These are phyloP conservation scores for Iberis pinnata DNA, from an alignment of 345 rosid species.

Conservation along the genomic window DNA sequence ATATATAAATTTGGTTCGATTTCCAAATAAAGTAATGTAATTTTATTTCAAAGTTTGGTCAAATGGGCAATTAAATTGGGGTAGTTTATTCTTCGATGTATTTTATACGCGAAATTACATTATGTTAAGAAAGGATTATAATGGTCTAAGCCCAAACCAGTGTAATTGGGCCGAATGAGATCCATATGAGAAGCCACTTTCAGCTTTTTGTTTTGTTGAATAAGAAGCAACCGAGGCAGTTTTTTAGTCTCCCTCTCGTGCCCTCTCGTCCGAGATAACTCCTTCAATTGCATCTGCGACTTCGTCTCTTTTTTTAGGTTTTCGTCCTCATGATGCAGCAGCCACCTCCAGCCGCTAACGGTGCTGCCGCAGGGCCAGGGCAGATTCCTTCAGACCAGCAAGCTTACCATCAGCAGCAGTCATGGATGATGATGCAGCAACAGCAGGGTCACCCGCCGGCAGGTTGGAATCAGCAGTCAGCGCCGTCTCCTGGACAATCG, in stretches of 20 bases:
- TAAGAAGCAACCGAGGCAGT: slow-evolving; percentile 1
- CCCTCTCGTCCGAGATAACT: slow-evolving; percentile 14
- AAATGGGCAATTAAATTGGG: no score
- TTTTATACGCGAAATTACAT: no score
- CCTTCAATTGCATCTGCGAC: neutral
- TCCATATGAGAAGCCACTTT: neutral
- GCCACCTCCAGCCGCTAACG: slow-evolving; percentile 48
- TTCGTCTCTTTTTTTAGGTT: slow-evolving; percentile 12
- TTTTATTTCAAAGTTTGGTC: no score
- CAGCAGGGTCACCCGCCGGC: slow-evolving; percentile 59
- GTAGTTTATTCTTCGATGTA: no score
- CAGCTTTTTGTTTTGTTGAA: neutral
- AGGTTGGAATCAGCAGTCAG: slow-evolving; percentile 76
- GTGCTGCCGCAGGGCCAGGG: slow-evolving; percentile 31
- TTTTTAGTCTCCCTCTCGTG: neutral
- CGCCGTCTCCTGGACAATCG: slow-evolving; percentile 52
- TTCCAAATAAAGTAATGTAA: no score
- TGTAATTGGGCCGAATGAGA: slow-evolving; percentile 9
- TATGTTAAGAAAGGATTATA: no score
- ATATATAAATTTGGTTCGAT: no score
- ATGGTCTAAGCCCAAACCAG: no score
- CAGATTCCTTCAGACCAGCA: slow-evolving; percentile 35
- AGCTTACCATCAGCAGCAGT: slow-evolving; percentile 40
- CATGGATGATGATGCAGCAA: slow-evolving; percentile 59
- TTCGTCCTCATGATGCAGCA: slow-evolving; percentile 69